These are phyloP conservation scores for Perkinsus olseni DNA, from an alignment of 169 alveolate species.

Conservation along the genomic window DNA sequence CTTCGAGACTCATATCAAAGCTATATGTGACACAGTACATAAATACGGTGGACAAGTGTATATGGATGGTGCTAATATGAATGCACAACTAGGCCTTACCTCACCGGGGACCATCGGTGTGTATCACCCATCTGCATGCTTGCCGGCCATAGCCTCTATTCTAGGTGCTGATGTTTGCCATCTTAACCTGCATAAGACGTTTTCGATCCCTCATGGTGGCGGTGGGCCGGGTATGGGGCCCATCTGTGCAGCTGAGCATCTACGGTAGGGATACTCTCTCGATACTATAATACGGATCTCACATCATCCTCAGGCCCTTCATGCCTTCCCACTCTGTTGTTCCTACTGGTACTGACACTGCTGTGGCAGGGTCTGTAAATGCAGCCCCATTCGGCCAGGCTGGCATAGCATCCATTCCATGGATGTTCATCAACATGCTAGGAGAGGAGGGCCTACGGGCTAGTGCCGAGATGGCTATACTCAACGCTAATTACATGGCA, in stretches of 20 bases:
- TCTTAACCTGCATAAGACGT: conserved; percentile 76
- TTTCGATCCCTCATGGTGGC: conserved; percentile 83
- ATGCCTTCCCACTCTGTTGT: conserved; percentile 51
- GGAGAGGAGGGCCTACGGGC: conserved; percentile 55
- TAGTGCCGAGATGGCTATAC: conserved; percentile 52
- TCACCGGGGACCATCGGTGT: conserved; percentile 2
- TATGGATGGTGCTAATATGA: conserved; percentile 85
- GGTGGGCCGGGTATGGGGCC: conserved; percentile 84
- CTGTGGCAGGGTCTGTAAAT: conserved; percentile 30
- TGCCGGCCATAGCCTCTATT: not conserved
- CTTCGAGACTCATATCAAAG: conserved; percentile 57
- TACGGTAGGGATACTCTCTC: not conserved
- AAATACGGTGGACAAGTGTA: conserved; percentile 72
- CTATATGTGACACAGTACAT: conserved; percentile 58
- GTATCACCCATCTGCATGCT: not conserved
- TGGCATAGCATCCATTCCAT: conserved; percentile 63
- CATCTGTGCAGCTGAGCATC: conserved; percentile 37
- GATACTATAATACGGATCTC: not conserved
- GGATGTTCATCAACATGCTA: conserved; percentile 54
- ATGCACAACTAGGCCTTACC: conserved; percentile 53
- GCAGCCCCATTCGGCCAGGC: conserved; percentile 61
- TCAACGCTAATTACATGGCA: conserved; percentile 72
- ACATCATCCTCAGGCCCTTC: conserved; percentile 41
- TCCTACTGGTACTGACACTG: not conserved
- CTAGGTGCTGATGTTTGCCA: conserved; percentile 84